phyloP scores from a whole-genome alignment of 1,284 basidiomycete species.

The Dichomitus squalens region DNA sequence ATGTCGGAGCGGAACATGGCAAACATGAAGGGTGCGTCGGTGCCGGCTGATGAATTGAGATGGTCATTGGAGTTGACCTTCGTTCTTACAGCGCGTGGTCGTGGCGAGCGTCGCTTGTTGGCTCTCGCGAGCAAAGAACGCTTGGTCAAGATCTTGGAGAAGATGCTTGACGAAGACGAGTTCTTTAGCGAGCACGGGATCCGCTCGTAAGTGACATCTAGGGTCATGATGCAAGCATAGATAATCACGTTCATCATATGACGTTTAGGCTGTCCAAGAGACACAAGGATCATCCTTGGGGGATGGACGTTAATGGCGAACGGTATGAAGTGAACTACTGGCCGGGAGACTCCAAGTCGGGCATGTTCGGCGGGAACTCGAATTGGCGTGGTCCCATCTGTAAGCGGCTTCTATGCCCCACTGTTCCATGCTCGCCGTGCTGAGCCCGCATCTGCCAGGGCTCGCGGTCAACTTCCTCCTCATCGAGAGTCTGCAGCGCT shows the following conservation, averaged over 20 bases:
- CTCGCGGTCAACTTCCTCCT: constrained; percentile 94
- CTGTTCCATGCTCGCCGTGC: neutral
- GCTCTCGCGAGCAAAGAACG: constrained; percentile 93
- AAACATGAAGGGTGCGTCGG: constrained; percentile 80
- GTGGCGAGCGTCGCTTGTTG: constrained; percentile 85
- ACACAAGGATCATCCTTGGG: constrained; percentile 94
- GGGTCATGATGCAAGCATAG: neutral
- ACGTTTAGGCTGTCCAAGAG: constrained; percentile 68
- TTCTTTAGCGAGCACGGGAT: constrained; percentile 96
- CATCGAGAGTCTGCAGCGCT: constrained; percentile 92
- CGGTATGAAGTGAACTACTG: constrained; percentile 94
- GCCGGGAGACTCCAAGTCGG: constrained; percentile 95
- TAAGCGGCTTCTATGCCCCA: constrained; percentile 34
- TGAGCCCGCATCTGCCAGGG: constrained; percentile 49
- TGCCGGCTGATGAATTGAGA: neutral
- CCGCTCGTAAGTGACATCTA: constrained; percentile 64
- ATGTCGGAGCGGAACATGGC: constrained; percentile 92
- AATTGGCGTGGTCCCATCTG: constrained; percentile 93
- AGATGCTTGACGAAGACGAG: constrained; percentile 96
- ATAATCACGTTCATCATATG: neutral
- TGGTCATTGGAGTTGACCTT: neutral
- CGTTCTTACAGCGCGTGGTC: constrained; percentile 60
- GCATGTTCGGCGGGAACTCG: constrained; percentile 99
- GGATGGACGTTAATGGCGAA: constrained; percentile 91
- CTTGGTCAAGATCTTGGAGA: constrained; percentile 85